Percentiles rank a stretch among this genome's conserved stretches.
These are phyloP conservation scores for Diaporthe citrichinensis DNA, from an alignment of 2,329 filamentous ascomycete genomes.

Conservation along the genomic window DNA sequence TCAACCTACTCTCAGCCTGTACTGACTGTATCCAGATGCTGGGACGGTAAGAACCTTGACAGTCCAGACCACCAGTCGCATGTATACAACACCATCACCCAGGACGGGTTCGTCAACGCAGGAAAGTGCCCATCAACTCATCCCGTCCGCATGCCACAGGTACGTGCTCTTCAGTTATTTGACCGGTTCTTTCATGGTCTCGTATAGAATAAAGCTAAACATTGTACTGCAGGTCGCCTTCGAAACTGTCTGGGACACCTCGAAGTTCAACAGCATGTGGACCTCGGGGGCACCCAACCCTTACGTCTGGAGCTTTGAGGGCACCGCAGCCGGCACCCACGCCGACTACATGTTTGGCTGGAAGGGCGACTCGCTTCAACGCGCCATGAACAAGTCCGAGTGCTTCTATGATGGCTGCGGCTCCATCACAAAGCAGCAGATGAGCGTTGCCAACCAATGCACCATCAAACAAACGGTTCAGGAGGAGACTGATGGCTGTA, in stretches of 20 bases:
- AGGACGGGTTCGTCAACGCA: constrained; percentile 47
- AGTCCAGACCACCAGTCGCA: constrained; percentile 61
- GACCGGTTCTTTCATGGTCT: background rate
- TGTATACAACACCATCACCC: constrained; percentile 48
- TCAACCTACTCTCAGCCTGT: constrained; percentile 55
- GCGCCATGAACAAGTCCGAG: constrained; percentile 48
- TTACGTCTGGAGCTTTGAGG: constrained; percentile 49
- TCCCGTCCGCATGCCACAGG: constrained; percentile 50
- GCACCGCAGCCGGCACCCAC: constrained; percentile 50
- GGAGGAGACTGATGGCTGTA: constrained; percentile 10
- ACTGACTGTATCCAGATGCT: constrained; percentile 58
- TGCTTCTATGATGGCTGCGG: constrained; percentile 35
- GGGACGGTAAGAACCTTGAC: constrained; percentile 72
- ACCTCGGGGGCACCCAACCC: constrained; percentile 51
- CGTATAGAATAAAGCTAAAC: background rate
- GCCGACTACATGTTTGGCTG: constrained; percentile 53
- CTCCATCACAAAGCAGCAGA: constrained; percentile 35
- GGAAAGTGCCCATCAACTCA: constrained; percentile 48
- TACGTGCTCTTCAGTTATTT: constrained; percentile 30
- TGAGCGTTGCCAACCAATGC: constrained; percentile 29
- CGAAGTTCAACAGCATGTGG: constrained; percentile 55
- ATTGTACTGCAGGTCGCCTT: constrained; percentile 48
- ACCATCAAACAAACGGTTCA: constrained; percentile 2
- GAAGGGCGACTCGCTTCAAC: constrained; percentile 52
- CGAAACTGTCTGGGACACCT: constrained; percentile 62